Base-by-base conservation (phyloP, 2,329 filamentous ascomycete species). In the Atkinsonella hypoxylon region DNA sequence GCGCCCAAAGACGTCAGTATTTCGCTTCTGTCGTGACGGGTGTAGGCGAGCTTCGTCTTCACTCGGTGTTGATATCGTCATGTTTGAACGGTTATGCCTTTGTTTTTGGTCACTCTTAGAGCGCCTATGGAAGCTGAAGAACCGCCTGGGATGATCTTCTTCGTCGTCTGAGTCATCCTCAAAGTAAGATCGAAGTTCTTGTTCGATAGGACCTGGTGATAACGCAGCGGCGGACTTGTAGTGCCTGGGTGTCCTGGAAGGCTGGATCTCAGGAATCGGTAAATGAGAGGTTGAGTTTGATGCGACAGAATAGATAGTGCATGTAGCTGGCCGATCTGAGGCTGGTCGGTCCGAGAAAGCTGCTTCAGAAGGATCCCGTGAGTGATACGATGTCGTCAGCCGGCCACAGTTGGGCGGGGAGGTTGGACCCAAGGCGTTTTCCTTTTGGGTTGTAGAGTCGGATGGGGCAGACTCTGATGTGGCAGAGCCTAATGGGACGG, bases 111-210 rank as follows among this genome's bases (percentile, higher is more conserved):
- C 67, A 48, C 62, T 65, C 12, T 60, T 57, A n/a, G 64, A 62
- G 13, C 68, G 65, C 50, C 61, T 65, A 54, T 70, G 67, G 51
- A 77, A 68, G 17, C 70, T 68, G 44, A 72, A 72, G 49, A 74
- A 71, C 17, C 45, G 48, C 15, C 30, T 44, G 34, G 34, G 13
- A 10, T 51, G 49, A 3, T 53, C 53, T 6, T 64, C 61, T 44
- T 73, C 71, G 13, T 61, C 61, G 52, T 77, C 73, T 4, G 70
- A 70, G 57, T 76, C 73, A 13, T 66, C 57, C 42, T 77, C 74
- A 53, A 77, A 77, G 22, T 76, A 69, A 2, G 74, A 77, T n/a
- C 57, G 55, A 12, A 58, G 58, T 40, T 68, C 60, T 10, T 58
- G 55, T 46, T 58, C 57, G 6, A 52, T 53, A 44, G 61, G 60